Evolutionary conservation across 164 flowering plant species (phyloP).

Genomic region (Berberis vulgaris): DNA sequence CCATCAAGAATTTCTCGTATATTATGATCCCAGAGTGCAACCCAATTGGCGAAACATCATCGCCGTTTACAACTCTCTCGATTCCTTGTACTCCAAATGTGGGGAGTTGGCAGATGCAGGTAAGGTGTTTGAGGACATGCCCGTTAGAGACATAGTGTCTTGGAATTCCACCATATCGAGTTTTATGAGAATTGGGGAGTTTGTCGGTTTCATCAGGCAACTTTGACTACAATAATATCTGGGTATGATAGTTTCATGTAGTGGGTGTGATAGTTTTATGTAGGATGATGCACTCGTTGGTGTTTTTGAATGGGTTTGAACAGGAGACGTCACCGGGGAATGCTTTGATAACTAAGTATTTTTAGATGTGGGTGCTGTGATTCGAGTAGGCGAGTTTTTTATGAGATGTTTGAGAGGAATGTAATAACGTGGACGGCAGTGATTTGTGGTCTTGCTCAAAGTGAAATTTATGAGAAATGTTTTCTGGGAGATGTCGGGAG

Average conservation of each 20-base stretch:
- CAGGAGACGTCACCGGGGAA: conserved; percentile 57
- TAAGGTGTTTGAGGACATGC: conserved; percentile 64
- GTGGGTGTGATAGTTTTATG: conserved; percentile 14
- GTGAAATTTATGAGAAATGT: conserved; percentile 44
- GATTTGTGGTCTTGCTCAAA: conserved; percentile 65
- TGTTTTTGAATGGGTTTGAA: conserved; percentile 42
- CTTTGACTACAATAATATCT: conserved; percentile 59
- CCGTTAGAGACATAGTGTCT: conserved; percentile 58
- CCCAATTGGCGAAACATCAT: conserved; percentile 13
- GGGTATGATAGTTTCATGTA: conserved; percentile 26
- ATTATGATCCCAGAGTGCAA: conserved; percentile 3
- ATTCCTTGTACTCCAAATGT: conserved; percentile 47
- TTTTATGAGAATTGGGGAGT: conserved; percentile 27
- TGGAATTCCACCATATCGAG: conserved; percentile 71
- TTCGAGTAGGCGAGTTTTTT: neutral
- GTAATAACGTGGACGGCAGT: conserved; percentile 75
- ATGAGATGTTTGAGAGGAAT: neutral
- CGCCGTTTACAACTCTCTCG: conserved; percentile 64
- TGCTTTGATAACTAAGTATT: conserved; percentile 63
- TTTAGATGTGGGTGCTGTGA: conserved; percentile 7
- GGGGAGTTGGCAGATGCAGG: conserved; percentile 31
- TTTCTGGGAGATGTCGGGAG: conserved; percentile 36
- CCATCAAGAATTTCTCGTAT: conserved; percentile 34
- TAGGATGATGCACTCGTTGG: conserved; percentile 56
- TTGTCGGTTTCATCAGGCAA: conserved; percentile 50